phyloP scores from a whole-genome alignment of 2,329 filamentous ascomycete species.

The Cryphonectria parasitica region DNA sequence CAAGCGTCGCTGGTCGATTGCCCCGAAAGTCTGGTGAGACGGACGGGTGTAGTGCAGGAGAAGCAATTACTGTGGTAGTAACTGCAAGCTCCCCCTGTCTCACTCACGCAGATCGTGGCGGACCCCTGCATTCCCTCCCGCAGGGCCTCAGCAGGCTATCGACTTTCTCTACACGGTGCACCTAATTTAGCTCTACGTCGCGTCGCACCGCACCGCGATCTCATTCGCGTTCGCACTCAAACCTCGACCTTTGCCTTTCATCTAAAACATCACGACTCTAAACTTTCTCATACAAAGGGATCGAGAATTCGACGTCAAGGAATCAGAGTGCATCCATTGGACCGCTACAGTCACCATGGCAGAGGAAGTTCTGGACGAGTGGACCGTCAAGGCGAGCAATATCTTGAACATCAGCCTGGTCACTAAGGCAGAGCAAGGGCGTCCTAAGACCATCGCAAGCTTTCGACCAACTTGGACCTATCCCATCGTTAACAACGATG shows the following conservation, averaged over 20 bases:
- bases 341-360: constrained; percentile 14
- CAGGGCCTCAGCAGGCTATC: not conserved
- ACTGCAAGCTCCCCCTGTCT: constrained; percentile 15
- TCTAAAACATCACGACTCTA: not conserved
- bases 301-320: no score
- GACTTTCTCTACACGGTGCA: constrained; percentile 9
- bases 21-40: not conserved
- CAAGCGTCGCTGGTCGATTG: not conserved
- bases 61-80: not conserved
- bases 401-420: constrained; percentile 65
- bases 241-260: constrained; percentile 5
- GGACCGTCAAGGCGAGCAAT: constrained; percentile 63
- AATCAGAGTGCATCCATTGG: not conserved
- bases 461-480: constrained; percentile 92
- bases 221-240: constrained; percentile 7
- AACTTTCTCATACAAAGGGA: not conserved
- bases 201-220: constrained; percentile 22
- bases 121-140: constrained; percentile 6
- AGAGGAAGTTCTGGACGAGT: constrained; percentile 25
- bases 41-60: not conserved
- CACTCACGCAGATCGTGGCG: not conserved
- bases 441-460: constrained; percentile 60
- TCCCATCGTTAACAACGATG: constrained; percentile 82
- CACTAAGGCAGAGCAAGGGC: constrained; percentile 49
- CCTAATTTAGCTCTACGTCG: constrained; percentile 20